Evolutionary conservation across 2,329 filamentous ascomycete genomes (phyloP), one percentile per base, ranked within the genome.

Genomic region (Sordariomycetes sp.): DNA sequence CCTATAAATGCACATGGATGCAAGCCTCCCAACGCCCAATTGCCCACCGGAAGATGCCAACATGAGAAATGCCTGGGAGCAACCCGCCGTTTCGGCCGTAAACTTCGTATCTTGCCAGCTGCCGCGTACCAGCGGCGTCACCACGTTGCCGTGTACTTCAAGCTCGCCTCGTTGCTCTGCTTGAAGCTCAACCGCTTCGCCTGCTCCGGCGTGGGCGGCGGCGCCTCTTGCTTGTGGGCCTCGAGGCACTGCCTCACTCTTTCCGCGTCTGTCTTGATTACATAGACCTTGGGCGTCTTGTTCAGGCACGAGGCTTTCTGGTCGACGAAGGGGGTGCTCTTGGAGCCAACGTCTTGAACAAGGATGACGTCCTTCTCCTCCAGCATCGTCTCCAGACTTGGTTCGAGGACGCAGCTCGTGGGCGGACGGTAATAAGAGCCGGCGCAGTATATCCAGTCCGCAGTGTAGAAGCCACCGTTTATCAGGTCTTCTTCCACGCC

Each of bases 381-480:
- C 12, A n/a, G 8, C 8, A 19, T 30, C 19, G 9, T 16, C n/a
- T 19, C 17, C 21, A 21, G 32, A n/a, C n/a, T n/a, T 47, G 47
- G 53, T 39, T 59, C 56, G 8, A 59, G 48, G 11, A 51, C 34
- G 32, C 58, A 61, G 11, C 51, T 48, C 7, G 57, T 60, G 10
- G 58, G 58, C 11, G 57, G 51, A 16, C 48, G 46, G 35, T 58
- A 61, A 37, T 51, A 57, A 11, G 44, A 37, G 7, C 46, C 47
- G 28, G 46, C 46, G 37, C 53, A 60, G 18, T 54, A 42, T 25
- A 61, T 53, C 50, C 53, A 57, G 26, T 57, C 54, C 5, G 58
- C 56, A n/a, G 58, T 61, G 43, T 92, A 90, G 68, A 79, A 90
- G 12, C 81, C 82, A 10, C 70, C 75, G 2, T 73, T 59, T 31